phyloP scores from a whole-genome alignment of 2,329 filamentous ascomycete species.

The Fusarium tupiense region DNA sequence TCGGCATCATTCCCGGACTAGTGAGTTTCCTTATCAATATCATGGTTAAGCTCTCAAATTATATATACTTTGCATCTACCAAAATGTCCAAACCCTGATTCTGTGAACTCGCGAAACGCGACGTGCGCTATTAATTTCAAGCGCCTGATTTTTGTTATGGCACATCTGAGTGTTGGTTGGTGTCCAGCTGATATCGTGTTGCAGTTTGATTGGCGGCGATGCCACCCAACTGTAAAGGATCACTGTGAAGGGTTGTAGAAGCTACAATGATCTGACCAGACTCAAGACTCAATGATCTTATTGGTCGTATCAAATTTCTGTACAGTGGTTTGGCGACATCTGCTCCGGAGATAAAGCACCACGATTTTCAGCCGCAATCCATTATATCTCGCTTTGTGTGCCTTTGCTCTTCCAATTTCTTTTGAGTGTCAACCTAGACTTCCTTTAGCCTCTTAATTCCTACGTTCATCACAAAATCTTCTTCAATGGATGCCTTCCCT shows the following conservation, averaged over 20 bases:
- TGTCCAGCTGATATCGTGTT: background rate
- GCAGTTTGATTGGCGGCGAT: background rate
- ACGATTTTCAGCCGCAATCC: background rate
- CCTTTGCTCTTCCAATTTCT: accelerated
- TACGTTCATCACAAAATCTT: accelerated
- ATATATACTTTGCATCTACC: accelerated
- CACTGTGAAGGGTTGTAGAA: background rate
- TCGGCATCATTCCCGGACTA: accelerated
- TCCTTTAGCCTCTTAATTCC: accelerated
- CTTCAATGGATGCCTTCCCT: background rate
- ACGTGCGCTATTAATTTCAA: accelerated
- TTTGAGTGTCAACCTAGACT: background rate
- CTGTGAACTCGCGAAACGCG: accelerated
- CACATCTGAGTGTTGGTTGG: background rate
- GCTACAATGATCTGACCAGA: background rate
- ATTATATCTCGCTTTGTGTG: accelerated
- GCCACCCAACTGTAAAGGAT: background rate
- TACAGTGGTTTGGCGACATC: accelerated
- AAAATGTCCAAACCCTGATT: background rate
- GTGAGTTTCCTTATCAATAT: accelerated
- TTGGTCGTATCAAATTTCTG: accelerated
- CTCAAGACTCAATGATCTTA: accelerated
- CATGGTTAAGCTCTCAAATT: background rate
- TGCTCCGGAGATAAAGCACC: accelerated
- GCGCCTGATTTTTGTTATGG: background rate